Evolutionary conservation across 1,284 basidiomycete genomes (phyloP).

Genomic region (Paramarasmius palmivorus): DNA sequence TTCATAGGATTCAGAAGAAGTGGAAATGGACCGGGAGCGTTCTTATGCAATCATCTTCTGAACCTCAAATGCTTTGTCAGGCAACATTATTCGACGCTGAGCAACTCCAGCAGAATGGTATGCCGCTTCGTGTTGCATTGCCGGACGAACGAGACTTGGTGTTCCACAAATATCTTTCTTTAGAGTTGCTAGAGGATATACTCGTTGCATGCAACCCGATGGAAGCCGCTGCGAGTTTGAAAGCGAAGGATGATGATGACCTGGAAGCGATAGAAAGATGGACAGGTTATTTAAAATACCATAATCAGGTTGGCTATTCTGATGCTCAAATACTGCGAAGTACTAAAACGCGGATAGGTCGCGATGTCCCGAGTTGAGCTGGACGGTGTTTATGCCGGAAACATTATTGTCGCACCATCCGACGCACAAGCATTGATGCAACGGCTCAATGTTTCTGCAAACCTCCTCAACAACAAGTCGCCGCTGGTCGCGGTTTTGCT

Average conservation of each 20-base stretch:
- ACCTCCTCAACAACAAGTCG: background rate
- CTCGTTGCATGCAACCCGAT: slow-evolving; percentile 32
- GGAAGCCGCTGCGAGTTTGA: slow-evolving; percentile 52
- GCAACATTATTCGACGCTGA: slow-evolving; percentile 4
- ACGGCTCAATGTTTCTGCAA: background rate
- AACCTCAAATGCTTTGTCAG: slow-evolving; percentile 1
- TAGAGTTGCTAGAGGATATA: slow-evolving; percentile 4
- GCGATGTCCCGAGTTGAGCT: slow-evolving; percentile 47
- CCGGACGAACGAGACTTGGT: background rate
- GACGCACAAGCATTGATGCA: background rate
- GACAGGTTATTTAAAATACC: slow-evolving; percentile 43
- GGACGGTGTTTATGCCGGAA: slow-evolving; percentile 43
- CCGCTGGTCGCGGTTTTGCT: slow-evolving; percentile 46
- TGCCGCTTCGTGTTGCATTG: slow-evolving; percentile 14
- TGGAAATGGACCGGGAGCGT: slow-evolving; percentile 11
- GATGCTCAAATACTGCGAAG: slow-evolving; percentile 4
- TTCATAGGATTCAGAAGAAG: slow-evolving; percentile 6
- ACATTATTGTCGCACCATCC: slow-evolving; percentile 15
- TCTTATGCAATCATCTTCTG: background rate
- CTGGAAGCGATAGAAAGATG: slow-evolving; percentile 38
- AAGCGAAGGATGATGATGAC: slow-evolving; percentile 37
- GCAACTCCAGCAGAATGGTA: background rate
- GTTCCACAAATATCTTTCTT: slow-evolving; percentile 4
- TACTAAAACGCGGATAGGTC: slow-evolving; percentile 37
- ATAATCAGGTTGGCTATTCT: slow-evolving; percentile 37